A percentile compares a stretch with the other conserved stretches of the same genome.
Conservation (phyloP, 129 eudicot species). For the Flaveria brownii region DNA sequence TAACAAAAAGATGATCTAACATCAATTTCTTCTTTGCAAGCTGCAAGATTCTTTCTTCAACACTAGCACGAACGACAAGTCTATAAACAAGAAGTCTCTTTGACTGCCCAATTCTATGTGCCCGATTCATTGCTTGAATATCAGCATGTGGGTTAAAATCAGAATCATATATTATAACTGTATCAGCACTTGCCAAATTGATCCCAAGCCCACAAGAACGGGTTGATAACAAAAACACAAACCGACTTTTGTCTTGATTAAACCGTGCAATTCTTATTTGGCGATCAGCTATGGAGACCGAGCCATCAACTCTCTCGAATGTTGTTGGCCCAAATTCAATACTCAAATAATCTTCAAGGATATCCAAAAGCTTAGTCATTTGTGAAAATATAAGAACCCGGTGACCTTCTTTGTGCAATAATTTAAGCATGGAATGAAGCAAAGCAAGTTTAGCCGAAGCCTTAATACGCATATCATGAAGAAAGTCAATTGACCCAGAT, state of each 20-base stretch:
- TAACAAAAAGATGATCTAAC: conserved; percentile 95
- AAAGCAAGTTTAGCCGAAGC: conserved; percentile 88
- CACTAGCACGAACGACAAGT: conserved; percentile 97
- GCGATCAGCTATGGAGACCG: conserved; percentile 90
- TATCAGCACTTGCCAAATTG: conserved; percentile 95
- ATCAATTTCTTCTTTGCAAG: conserved; percentile 93
- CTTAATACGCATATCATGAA: conserved; percentile 95
- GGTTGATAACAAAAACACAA: conserved; percentile 84
- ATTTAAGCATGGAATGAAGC: conserved; percentile 86
- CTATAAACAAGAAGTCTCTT: conserved; percentile 88
- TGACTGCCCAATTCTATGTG: conserved; percentile 93
- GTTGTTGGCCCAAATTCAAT: conserved; percentile 87
- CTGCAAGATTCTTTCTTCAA: conserved; percentile 95
- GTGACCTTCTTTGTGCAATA: conserved; percentile 77
- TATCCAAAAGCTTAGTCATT: conserved; percentile 95
- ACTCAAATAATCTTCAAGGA: conserved; percentile 83
- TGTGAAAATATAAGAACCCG: conserved; percentile 94
- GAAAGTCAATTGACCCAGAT: conserved; percentile 72
- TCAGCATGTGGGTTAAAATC: conserved; percentile 98
- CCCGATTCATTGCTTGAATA: conserved; percentile 99
- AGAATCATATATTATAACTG: conserved; percentile 94
- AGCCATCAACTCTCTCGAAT: conserved; percentile 96
- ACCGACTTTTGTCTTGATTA: conserved; percentile 87
- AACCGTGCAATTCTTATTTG: conserved; percentile 89
- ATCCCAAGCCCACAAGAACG: conserved; percentile 98